Evolutionary conservation across 192 early-diverging fungal species (phyloP), one percentile per base, ranked within the genome.

Genomic region (Backusella sp.): DNA sequence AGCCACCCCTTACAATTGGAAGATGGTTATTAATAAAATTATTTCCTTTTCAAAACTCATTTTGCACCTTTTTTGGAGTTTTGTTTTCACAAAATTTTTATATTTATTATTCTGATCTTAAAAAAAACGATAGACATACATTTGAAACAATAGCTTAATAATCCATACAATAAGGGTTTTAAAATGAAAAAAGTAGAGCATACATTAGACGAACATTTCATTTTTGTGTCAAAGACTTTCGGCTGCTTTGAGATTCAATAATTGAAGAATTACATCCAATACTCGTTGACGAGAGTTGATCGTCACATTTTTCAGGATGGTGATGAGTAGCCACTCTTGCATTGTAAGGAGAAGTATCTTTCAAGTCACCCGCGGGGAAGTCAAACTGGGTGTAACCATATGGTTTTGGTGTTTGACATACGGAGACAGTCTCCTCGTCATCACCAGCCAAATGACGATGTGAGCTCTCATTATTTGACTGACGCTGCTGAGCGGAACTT

Each of bases 211-310:
- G 23, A 28, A 11, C 1, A 62, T 62, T 28, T 69, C 21, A 69
- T 36, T 69, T 69, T 12, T 69, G 34, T 37, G 68, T 69, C 21
- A 69, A 23, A 14, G 68, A 41, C n/a, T 37, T 69, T 69, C 36
- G 68, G 4, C 68, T 69, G 36, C 68, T 69, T 23, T 69, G 68
- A 14, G 68, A 69, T 69, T 69, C 68, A 41, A 41, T 35, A 69
- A 69, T 35, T 23, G 68, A 69, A 21, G 68, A 69, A 12, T 35
- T 41, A 28, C 34, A 69, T 26, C 11, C 34, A 41, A 39, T 69
- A 37, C 68, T 69, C 23, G 19, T 37, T 69, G 35, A 36, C 6
- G 68, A 69, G 6, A 37, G 34, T 23, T 37, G 34, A 23, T 69
- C 68, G 4, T 69, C 68, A 39, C 68, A 37, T 69, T 69, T 69